phyloP scores from a whole-genome alignment of 148 eudicot genomes.

The Heliamphora exappendiculata region DNA sequence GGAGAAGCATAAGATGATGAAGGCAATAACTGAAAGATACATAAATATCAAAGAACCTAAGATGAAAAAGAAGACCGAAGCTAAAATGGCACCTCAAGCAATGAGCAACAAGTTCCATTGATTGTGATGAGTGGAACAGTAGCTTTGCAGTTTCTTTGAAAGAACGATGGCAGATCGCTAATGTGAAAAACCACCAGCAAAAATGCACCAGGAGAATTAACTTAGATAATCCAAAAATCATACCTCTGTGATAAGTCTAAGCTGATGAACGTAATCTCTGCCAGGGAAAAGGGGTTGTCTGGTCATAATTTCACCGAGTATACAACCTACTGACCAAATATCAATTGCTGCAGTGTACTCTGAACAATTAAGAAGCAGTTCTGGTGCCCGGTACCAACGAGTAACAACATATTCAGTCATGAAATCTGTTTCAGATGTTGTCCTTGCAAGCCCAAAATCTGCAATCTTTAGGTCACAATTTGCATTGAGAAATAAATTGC shows the following conservation, averaged over 20 bases:
- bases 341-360: slow-evolving; percentile 84
- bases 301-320: slow-evolving; percentile 72
- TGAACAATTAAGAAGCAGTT: slow-evolving; percentile 71
- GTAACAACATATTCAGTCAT: slow-evolving; percentile 92
- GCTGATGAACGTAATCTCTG: slow-evolving; percentile 75
- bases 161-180: background rate
- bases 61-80: background rate
- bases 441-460: slow-evolving; percentile 83
- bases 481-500: slow-evolving; percentile 73
- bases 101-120: background rate
- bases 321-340: slow-evolving; percentile 95
- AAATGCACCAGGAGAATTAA: background rate
- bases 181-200: background rate
- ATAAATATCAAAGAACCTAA: background rate
- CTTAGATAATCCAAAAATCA: background rate
- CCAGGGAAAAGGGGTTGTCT: slow-evolving; percentile 80
- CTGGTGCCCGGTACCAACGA: slow-evolving; percentile 90
- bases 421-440: slow-evolving; percentile 82
- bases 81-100: background rate
- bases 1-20: background rate
- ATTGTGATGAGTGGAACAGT: background rate
- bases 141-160: background rate
- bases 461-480: slow-evolving; percentile 90
- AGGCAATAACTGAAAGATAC: background rate
- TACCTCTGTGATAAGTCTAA: slow-evolving; percentile 82